Conservation (phyloP, 805 yeast species). For the Saccharomycopsis selenospora region DNA sequence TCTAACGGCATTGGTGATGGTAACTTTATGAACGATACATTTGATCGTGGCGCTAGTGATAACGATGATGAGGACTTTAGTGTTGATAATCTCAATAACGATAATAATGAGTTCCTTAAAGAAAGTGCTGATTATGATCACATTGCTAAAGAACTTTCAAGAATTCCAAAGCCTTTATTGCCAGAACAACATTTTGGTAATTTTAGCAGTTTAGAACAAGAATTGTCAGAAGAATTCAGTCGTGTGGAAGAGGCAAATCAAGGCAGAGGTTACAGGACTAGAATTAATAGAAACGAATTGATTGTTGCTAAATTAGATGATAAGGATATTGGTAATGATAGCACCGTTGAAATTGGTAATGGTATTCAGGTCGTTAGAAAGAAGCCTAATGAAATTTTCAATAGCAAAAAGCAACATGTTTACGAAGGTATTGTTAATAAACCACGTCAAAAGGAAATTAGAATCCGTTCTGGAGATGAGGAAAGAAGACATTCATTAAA, state of each 20-base stretch:
- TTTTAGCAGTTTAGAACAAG: constrained; percentile 16
- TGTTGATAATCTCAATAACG: constrained; percentile 6
- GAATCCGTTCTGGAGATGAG: constrained; percentile 3
- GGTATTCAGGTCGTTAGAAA: not conserved
- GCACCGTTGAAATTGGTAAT: not conserved
- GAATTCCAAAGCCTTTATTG: constrained; percentile 19
- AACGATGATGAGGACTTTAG: constrained; percentile 3
- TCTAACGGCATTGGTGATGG: not conserved
- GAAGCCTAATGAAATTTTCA: constrained; percentile 13
- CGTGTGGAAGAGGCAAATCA: constrained; percentile 7
- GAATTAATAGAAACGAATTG: constrained; percentile 11
- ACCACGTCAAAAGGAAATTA: constrained; percentile 14
- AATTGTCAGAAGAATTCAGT: constrained; percentile 14
- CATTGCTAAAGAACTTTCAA: constrained; percentile 16
- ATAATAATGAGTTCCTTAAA: not conserved
- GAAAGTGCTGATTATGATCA: constrained; percentile 8
- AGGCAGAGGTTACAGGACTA: constrained; percentile 5
- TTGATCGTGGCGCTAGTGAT: constrained; percentile 13
- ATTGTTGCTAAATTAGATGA: constrained; percentile 19
- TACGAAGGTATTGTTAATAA: constrained; percentile 13
- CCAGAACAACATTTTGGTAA: constrained; percentile 22
- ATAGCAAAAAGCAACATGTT: constrained; percentile 18
- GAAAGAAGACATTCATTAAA: not conserved
- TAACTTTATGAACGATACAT: constrained; percentile 17
- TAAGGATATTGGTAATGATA: not conserved